Percentiles rank a stretch among this genome's conserved stretches.
These are phyloP conservation scores for Tricharina praecox DNA, from an alignment of 495 filamentous ascomycete genomes.

Conservation along the genomic window DNA sequence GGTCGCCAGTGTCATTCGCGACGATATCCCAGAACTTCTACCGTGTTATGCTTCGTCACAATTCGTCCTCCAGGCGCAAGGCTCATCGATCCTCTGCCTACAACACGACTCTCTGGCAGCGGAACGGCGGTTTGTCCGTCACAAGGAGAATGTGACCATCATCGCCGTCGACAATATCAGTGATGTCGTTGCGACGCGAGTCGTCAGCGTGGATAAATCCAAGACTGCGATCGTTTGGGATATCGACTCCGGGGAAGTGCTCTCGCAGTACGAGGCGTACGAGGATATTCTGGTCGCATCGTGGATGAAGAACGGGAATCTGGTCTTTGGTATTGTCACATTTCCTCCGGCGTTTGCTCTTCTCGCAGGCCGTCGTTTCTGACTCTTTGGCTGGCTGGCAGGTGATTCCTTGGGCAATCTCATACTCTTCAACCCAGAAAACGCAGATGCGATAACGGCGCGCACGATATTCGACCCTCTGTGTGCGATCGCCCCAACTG, in stretches of 20 bases:
- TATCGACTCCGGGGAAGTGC: conserved; percentile 74
- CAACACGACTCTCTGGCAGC: conserved; percentile 85
- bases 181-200: conserved; percentile 63
- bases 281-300: conserved; percentile 67
- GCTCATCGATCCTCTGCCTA: conserved; percentile 24
- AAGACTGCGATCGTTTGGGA: conserved; percentile 96
- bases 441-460: conserved; percentile 82
- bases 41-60: conserved; percentile 24
- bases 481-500: conserved; percentile 70
- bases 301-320: conserved; percentile 96
- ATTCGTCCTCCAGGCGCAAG: conserved; percentile 23
- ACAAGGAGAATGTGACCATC: conserved; percentile 65
- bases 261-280: conserved; percentile 78
- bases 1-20: neutral
- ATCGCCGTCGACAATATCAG: conserved; percentile 85
- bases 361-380: neutral
- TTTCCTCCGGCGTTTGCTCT: conserved; percentile 17
- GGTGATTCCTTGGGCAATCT: conserved; percentile 48
- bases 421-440: conserved; percentile 83
- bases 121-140: conserved; percentile 70
- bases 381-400: conserved; percentile 1
- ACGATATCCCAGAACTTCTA: neutral
- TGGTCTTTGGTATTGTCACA: conserved; percentile 71
- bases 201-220: conserved; percentile 82
- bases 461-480: conserved; percentile 88